Evolutionary conservation across 768 basidiomycete species (phyloP).

Genomic region (Strobilomyces dryophilus): DNA sequence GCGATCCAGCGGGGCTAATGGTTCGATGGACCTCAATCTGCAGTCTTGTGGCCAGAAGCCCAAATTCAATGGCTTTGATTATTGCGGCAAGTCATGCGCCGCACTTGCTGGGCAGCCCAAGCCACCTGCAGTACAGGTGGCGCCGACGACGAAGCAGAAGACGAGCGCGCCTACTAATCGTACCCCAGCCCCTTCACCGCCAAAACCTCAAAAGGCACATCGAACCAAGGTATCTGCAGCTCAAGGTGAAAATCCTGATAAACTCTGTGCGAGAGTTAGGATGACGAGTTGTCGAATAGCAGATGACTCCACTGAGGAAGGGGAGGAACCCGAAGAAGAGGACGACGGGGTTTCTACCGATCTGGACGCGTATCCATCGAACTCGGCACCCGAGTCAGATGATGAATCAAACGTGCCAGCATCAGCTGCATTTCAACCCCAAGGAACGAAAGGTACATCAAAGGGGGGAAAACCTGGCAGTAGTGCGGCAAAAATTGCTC

Average conservation of each 20-base stretch:
- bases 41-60: slow-evolving; percentile 55
- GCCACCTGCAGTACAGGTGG: slow-evolving; percentile 12
- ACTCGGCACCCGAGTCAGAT: slow-evolving; percentile 24
- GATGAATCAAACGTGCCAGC: slow-evolving; percentile 14
- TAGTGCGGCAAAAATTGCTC: background rate
- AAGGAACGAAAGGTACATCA: slow-evolving; percentile 1
- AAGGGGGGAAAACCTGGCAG: slow-evolving; percentile 13
- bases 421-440: slow-evolving; percentile 4
- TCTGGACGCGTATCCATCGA: slow-evolving; percentile 31
- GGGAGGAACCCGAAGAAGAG: slow-evolving; percentile 21
- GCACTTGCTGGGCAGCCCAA: slow-evolving; percentile 36
- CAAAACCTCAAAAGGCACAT: slow-evolving; percentile 14
- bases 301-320: slow-evolving; percentile 27
- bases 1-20: slow-evolving; percentile 21
- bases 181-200: background rate
- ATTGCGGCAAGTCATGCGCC: slow-evolving; percentile 64
- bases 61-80: slow-evolving; percentile 56
- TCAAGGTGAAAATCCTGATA: slow-evolving; percentile 20
- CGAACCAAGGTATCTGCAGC: slow-evolving; percentile 9
- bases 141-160: slow-evolving; percentile 19
- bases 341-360: slow-evolving; percentile 25
- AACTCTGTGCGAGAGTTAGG: slow-evolving; percentile 5
- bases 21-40: slow-evolving; percentile 23
- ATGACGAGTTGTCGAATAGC: slow-evolving; percentile 6
- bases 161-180: slow-evolving; percentile 9